phyloP scores from a whole-genome alignment of 306 rosid genomes.

The Spatholobus suberectus region DNA sequence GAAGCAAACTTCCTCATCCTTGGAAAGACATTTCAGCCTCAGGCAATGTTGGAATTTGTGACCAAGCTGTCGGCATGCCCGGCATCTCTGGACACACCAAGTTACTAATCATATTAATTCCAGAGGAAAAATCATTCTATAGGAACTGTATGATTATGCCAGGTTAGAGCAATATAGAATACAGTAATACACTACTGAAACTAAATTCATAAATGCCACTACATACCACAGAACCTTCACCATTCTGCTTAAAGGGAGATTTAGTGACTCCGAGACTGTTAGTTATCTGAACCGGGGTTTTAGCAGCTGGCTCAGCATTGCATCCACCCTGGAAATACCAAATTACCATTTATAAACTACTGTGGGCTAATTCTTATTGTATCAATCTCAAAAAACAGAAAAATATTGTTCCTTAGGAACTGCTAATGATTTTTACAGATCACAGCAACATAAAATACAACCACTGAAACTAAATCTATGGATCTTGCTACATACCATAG shows the following conservation, averaged over 20 bases:
- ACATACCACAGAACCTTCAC: constrained; percentile 38
- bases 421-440: neutral
- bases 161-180: neutral
- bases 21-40: constrained; percentile 38
- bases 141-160: neutral
- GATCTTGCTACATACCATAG: constrained; percentile 52
- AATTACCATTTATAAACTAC: constrained; percentile 3
- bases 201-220: constrained; percentile 13
- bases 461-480: constrained; percentile 13
- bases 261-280: constrained; percentile 29
- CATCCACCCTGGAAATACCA: constrained; percentile 47
- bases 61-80: constrained; percentile 59
- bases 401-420: neutral
- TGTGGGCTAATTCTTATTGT: neutral
- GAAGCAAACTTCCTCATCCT: constrained; percentile 60
- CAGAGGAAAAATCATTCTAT: constrained; percentile 7
- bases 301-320: neutral
- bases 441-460: constrained; percentile 23
- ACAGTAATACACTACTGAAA: constrained; percentile 13
- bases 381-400: constrained; percentile 9
- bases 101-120: constrained; percentile 8
- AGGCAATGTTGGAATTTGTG: constrained; percentile 60
- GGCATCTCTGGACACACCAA: constrained; percentile 60
- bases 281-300: neutral
- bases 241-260: neutral